Percentiles rank a stretch among this genome's conserved stretches.
Conservation (phyloP, 2,329 filamentous ascomycete species). For the Microdochium trichocladiopsis region DNA sequence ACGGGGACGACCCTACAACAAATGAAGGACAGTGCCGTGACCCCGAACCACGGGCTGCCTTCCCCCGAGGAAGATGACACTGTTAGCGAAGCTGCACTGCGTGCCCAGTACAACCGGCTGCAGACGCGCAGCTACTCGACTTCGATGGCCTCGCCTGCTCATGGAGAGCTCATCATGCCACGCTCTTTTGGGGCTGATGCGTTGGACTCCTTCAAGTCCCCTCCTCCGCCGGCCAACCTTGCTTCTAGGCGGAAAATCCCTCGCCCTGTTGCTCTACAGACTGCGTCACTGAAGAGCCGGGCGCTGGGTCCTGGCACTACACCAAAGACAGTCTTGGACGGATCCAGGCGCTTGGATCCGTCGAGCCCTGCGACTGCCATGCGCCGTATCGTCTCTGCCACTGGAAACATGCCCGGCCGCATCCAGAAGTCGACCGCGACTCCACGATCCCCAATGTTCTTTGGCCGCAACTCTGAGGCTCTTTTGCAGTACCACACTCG, state of each 20-base stretch:
- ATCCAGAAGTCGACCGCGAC: constrained; percentile 32
- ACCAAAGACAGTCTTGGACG: constrained; percentile 41
- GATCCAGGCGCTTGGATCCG: constrained; percentile 33
- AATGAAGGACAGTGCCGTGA: background rate
- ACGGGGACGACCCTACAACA: background rate
- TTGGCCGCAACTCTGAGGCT: constrained; percentile 37
- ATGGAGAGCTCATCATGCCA: background rate
- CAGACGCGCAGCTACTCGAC: background rate
- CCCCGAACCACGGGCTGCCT: constrained; percentile 7
- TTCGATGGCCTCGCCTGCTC: background rate
- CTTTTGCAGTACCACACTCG: constrained; percentile 32
- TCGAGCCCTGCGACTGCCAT: constrained; percentile 34
- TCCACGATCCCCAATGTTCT: constrained; percentile 34
- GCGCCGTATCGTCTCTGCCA: constrained; percentile 46
- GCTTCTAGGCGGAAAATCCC: constrained; percentile 45
- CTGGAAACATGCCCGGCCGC: constrained; percentile 30
- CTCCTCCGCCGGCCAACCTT: constrained; percentile 43
- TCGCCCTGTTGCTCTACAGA: constrained; percentile 39
- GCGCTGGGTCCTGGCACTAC: constrained; percentile 27
- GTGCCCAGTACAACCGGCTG: constrained; percentile 8
- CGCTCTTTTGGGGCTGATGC: background rate
- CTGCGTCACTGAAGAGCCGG: constrained; percentile 35
- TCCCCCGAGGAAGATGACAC: constrained; percentile 13
- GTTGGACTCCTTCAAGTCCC: constrained; percentile 35
- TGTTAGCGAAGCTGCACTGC: constrained; percentile 7